phyloP scores from a whole-genome alignment of 768 basidiomycete species.

The Termitomyces sp. region DNA sequence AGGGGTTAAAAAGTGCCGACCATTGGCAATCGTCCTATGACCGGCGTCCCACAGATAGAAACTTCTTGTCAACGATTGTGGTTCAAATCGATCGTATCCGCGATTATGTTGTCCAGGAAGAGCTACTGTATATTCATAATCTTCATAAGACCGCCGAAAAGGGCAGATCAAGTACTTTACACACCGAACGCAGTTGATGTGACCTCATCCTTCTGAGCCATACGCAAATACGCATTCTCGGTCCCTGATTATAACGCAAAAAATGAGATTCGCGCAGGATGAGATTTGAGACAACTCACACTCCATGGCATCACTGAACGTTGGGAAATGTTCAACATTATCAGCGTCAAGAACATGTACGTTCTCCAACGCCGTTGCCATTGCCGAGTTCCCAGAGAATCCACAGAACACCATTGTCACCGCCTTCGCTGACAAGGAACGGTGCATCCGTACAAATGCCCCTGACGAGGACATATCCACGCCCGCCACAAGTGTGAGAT shows the following conservation, averaged over 20 bases:
- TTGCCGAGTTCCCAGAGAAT: constrained; percentile 56
- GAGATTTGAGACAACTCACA: constrained; percentile 48
- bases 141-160: constrained; percentile 3
- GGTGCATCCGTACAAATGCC: constrained; percentile 89
- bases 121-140: constrained; percentile 29
- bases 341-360: constrained; percentile 78
- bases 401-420: constrained; percentile 92
- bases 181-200: constrained; percentile 32
- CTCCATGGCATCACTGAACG: constrained; percentile 89
- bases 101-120: constrained; percentile 58
- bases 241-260: constrained; percentile 56
- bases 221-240: constrained; percentile 84
- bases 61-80: constrained; percentile 42
- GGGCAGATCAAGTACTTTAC: constrained; percentile 11
- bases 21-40: constrained; percentile 64
- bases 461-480: constrained; percentile 95
- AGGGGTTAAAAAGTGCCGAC: constrained; percentile 28
- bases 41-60: constrained; percentile 71
- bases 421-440: constrained; percentile 70
- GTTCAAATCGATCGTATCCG: constrained; percentile 44
- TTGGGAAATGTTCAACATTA: constrained; percentile 78
- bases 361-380: constrained; percentile 71
- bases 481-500: constrained; percentile 81
- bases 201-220: constrained; percentile 59
- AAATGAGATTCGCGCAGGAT: not conserved